Percentiles rank a stretch among this genome's conserved stretches.
Evolutionary conservation across 2,329 filamentous ascomycete species (phyloP).

Genomic region (Periconia sp.): DNA sequence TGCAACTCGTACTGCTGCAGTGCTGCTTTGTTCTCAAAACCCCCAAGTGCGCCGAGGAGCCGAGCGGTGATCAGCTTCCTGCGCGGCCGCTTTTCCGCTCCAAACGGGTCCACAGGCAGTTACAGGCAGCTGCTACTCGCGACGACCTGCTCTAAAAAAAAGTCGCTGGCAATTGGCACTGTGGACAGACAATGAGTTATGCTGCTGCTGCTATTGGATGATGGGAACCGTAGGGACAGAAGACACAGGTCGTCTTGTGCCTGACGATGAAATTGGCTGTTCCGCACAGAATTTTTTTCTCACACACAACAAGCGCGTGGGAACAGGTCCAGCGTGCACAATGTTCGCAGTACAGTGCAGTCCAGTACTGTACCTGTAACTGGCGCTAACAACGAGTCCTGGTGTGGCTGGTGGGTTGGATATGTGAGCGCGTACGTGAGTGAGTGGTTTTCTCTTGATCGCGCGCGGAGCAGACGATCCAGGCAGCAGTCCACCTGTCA

Average conservation of each 20-base stretch:
- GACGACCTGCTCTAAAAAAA: not conserved
- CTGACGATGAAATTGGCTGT: no score
- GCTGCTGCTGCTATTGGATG: no score
- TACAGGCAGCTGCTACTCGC: not conserved
- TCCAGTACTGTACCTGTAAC: not conserved
- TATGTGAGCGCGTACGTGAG: not conserved
- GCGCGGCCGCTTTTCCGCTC: conserved; percentile 34
- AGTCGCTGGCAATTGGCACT: no score
- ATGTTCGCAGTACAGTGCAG: not conserved
- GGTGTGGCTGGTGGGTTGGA: not conserved
- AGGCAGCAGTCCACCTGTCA: no score
- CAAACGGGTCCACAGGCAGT: conserved; percentile 5
- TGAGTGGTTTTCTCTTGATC: no score
- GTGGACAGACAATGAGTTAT: no score
- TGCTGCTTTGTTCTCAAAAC: conserved; percentile 17
- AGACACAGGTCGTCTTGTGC: no score
- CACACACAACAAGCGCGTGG: no score
- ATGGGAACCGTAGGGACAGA: no score
- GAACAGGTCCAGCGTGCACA: no score
- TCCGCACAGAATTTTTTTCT: no score
- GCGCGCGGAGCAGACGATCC: no score
- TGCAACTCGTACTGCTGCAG: conserved; percentile 12
- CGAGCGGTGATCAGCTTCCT: conserved; percentile 35
- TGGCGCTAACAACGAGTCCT: not conserved
- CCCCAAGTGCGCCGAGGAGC: conserved; percentile 37